Evolutionary conservation across 139 green algal genomes (phyloP), one percentile per base, ranked within the genome.

Genomic region (Asterochloris erici): DNA sequence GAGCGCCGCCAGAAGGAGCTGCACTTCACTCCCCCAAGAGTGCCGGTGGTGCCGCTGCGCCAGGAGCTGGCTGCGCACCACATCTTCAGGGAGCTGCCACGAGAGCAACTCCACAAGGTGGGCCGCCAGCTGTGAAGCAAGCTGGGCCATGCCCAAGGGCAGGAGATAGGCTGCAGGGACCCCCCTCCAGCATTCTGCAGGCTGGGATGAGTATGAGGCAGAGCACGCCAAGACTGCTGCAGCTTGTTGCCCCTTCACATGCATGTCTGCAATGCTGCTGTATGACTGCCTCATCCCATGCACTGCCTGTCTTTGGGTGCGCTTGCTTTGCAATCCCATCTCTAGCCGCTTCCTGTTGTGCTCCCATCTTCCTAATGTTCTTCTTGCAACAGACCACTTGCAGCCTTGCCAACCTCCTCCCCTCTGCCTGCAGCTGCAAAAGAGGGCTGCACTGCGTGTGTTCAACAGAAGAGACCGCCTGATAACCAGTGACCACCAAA

Each of bases 1-100:
- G 82, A 85, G 54, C 61, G 68, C n/a, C 63, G 79, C 76, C 73
- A 82, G 27, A 85, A 82, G 76, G 29, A 27, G 54, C 60, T 85
- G 68, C 82, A 85, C 77, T 85, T 79, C 64, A 28, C 38, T 15
- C 63, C 64, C 2, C 78, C 82, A 21, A 23, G 66, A 16, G 63
- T 84, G 54, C 73, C 28, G 24, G 63, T 79, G 54, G 28, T 27
- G n/a, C 14, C 76, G 4, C 75, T 68, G 0, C 13, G 14, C n/a
- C 28, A 15, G 19, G 62, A 68, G 38, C 74, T 85, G 64, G 29
- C 64, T 9, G 63, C 29, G 9, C 74, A 81, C 9, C 68, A 74
- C 24, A 11, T 85, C n/a, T 79, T 85, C 13, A 64, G 71, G 9
- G 82, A 64, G 64, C 54, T 85, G 9, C 62, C 74, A 29, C 24